A percentile compares a stretch with the other conserved stretches of the same genome.
Conservation (phyloP, 306 rosid species). For the Ochetophila trinervis region DNA sequence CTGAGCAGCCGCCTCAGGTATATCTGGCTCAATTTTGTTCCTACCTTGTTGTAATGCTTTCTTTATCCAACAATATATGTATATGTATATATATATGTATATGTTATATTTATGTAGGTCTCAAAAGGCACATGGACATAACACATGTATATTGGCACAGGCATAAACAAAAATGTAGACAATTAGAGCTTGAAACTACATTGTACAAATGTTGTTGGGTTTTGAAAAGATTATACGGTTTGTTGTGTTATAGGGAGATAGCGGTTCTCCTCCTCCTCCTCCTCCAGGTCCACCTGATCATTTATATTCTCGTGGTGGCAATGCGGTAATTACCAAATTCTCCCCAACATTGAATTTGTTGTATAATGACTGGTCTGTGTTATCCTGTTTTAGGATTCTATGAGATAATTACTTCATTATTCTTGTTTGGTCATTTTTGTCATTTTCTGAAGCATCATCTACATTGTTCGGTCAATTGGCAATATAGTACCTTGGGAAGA, state of each 20-base stretch:
- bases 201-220: too few relatives aligned
- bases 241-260: conserved; percentile 53
- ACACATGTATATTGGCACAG: neutral
- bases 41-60: neutral
- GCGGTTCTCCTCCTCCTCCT: conserved; percentile 39
- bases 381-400: neutral
- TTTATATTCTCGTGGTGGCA: conserved; percentile 37
- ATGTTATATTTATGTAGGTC: neutral
- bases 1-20: conserved; percentile 60
- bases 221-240: neutral
- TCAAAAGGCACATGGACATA: neutral
- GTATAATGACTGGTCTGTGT: neutral
- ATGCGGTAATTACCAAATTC: conserved; percentile 50
- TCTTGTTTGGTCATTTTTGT: neutral
- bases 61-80: neutral
- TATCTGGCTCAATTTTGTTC: neutral
- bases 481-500: neutral
- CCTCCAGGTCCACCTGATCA: conserved; percentile 42
- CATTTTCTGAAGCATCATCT: neutral
- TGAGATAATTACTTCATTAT: neutral
- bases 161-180: neutral
- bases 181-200: neutral
- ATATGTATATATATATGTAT: neutral
- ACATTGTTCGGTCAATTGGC: neutral
- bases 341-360: neutral